Conservation (phyloP, 257 asterid genomes). For the Capsicum chinense region DNA sequence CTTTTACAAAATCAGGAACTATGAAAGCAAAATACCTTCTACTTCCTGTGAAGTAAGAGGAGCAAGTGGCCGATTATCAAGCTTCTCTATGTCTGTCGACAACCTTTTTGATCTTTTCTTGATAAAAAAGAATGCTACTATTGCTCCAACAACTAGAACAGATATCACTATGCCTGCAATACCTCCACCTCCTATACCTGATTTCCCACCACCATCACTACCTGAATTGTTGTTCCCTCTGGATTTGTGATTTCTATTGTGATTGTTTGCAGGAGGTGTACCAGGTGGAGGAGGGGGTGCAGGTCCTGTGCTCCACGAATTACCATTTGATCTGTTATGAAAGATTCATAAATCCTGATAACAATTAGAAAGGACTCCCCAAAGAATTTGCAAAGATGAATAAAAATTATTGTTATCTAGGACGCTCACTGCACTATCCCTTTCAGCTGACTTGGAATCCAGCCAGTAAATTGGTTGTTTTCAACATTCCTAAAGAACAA, state of each 20-base stretch:
- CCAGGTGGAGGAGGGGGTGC: constrained; percentile 99
- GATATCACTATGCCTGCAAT: constrained; percentile 86
- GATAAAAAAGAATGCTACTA: constrained; percentile 68
- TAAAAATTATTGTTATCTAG: constrained; percentile 26
- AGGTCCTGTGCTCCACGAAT: constrained; percentile 71
- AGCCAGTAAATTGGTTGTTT: constrained; percentile 87
- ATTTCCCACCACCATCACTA: constrained; percentile 48
- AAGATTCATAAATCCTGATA: not conserved
- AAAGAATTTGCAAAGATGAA: not conserved
- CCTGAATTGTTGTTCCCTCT: constrained; percentile 51
- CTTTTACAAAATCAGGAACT: constrained; percentile 36
- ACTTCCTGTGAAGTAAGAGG: constrained; percentile 67
- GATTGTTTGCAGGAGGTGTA: constrained; percentile 77
- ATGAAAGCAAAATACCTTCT: constrained; percentile 49
- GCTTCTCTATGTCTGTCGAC: constrained; percentile 68
- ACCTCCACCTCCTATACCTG: constrained; percentile 90
- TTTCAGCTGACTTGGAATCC: constrained; percentile 78
- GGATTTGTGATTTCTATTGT: constrained; percentile 51
- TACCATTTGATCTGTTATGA: constrained; percentile 67
- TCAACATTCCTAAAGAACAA: constrained; percentile 67
- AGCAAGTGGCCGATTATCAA: constrained; percentile 65
- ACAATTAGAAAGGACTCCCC: not conserved
- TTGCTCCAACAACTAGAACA: constrained; percentile 75
- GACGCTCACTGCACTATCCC: constrained; percentile 70
- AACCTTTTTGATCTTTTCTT: constrained; percentile 69